A percentile compares a stretch with the other conserved stretches of the same genome.
phyloP scores from a whole-genome alignment of 2,329 filamentous ascomycete species.

The Fusarium buxicola region DNA sequence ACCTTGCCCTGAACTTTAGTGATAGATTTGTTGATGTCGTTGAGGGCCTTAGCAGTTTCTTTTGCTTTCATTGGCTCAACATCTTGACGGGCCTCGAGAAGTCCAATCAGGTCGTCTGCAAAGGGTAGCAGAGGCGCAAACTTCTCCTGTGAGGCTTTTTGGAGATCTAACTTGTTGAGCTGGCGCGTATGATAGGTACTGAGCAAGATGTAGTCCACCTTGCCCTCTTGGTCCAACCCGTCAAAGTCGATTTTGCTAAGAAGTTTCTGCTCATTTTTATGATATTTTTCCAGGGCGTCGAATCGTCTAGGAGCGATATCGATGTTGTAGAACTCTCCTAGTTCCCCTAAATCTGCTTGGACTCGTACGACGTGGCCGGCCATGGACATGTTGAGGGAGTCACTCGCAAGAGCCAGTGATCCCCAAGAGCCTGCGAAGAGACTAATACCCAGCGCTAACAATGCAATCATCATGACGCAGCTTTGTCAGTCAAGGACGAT shows the following conservation, averaged over 20 bases:
- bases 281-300: slow-evolving; percentile 9
- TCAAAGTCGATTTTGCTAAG: slow-evolving; percentile 24
- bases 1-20: slow-evolving; percentile 17
- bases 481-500: neutral
- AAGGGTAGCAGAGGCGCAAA: slow-evolving; percentile 8
- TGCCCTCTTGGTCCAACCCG: slow-evolving; percentile 25
- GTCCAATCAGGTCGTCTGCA: slow-evolving; percentile 8
- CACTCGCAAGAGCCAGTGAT: neutral
- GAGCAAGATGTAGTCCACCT: slow-evolving; percentile 33
- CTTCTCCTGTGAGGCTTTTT: slow-evolving; percentile 3
- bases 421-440: slow-evolving; percentile 1
- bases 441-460: slow-evolving; percentile 1
- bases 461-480: slow-evolving; percentile 11
- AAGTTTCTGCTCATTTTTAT: slow-evolving; percentile 20
- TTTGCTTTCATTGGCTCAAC: slow-evolving; percentile 30
- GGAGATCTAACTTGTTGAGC: slow-evolving; percentile 26
- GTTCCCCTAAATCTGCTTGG: slow-evolving; percentile 24
- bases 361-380: slow-evolving; percentile 31
- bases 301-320: slow-evolving; percentile 14
- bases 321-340: slow-evolving; percentile 30
- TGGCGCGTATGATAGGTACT: slow-evolving; percentile 27
- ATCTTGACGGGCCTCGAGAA: slow-evolving; percentile 32
- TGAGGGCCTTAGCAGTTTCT: slow-evolving; percentile 16
- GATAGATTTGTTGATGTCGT: slow-evolving; percentile 29
- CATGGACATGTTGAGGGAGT: slow-evolving; percentile 27